These are phyloP conservation scores for Aechmea fasciata DNA, from an alignment of 176 grass and related monocot species.

Conservation along the genomic window DNA sequence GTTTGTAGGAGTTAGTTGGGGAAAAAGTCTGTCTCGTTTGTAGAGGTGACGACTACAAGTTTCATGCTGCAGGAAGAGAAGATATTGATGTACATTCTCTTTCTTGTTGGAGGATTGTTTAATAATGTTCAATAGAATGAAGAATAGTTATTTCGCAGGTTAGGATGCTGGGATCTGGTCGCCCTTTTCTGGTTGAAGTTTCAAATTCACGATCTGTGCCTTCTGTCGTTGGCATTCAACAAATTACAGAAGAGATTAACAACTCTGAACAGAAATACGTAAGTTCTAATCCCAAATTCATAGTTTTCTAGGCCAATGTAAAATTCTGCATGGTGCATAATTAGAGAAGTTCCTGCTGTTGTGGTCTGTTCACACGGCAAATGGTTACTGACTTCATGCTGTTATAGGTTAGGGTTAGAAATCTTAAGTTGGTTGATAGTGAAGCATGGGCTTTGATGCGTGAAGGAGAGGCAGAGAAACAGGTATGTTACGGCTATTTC, in stretches of 20 bases:
- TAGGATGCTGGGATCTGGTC: slow-evolving; percentile 93
- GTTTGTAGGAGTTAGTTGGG: slow-evolving; percentile 72
- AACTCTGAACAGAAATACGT: slow-evolving; percentile 71
- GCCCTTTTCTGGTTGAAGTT: slow-evolving; percentile 85
- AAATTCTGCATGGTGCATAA: neutral
- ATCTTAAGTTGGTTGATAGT: slow-evolving; percentile 60
- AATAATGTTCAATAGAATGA: slow-evolving; percentile 23
- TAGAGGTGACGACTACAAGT: slow-evolving; percentile 74
- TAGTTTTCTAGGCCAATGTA: neutral
- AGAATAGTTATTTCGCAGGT: slow-evolving; percentile 40
- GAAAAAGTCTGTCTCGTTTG: slow-evolving; percentile 46
- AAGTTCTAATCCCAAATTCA: slow-evolving; percentile 21
- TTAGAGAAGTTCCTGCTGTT: too few species aligned
- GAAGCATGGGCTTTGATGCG: slow-evolving; percentile 94
- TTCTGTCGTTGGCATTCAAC: slow-evolving; percentile 52
- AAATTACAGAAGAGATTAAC: slow-evolving; percentile 72
- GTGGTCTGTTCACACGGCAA: too few species aligned
- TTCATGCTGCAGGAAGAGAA: slow-evolving; percentile 96
- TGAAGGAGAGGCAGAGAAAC: slow-evolving; percentile 92
- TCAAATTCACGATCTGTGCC: slow-evolving; percentile 57
- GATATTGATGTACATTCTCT: slow-evolving; percentile 75
- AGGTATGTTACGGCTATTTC: slow-evolving; percentile 31
- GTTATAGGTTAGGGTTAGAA: slow-evolving; percentile 59
- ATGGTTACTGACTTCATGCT: slow-evolving; percentile 2
- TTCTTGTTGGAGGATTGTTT: slow-evolving; percentile 13